Base-by-base conservation (phyloP, 2,329 filamentous ascomycete genomes). In the Chalara sp. region DNA sequence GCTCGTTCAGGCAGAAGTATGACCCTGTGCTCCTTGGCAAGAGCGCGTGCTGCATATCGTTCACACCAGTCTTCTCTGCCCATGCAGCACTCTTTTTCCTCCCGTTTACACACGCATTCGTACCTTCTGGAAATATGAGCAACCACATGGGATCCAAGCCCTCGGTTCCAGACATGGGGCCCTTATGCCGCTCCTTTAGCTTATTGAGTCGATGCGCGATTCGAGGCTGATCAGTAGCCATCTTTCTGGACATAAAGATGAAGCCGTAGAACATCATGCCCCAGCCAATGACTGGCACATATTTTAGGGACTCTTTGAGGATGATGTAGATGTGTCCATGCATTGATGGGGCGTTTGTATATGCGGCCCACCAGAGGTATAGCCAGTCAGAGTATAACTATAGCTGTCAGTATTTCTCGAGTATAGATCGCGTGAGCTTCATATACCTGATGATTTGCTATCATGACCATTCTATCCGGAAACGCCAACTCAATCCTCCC, bases 291-390 rank as follows among this genome's bases (percentile, higher is more conserved):
- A 95, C 70, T 1, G 89, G 89, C 12, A 95, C 83, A 58, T 82
- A 84, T 66, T 88, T 90, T 55, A 95, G 73, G 1, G 87, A 91
- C 65, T 95, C 87, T 64, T 95, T 95, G 48, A 95, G 73, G 61
- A 95, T 92, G 65, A 95, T 95, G 72, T 89, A 95, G 62, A 95
- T 77, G 64, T 89, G 86, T 8, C 90, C 89, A 61, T 93, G 87
- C 80, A 89, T 89, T 48, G 79, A 77, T 51, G 86, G 87, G 2
- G 61, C 67, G 63, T 84, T 84, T 30, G 87, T 89, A 62, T 95
- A 95, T n/a, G 84, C 87, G 30, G 89, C 84, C 89, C 89, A 95
- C 89, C 89, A 95, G 6, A 95, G 78, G 65, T 95, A 95, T 6
- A 95, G 70, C 89, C 89, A 95, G 69, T 95, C 89, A 6, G 89